Conservation (phyloP, 306 rosid species). For the Prunus armeniaca region DNA sequence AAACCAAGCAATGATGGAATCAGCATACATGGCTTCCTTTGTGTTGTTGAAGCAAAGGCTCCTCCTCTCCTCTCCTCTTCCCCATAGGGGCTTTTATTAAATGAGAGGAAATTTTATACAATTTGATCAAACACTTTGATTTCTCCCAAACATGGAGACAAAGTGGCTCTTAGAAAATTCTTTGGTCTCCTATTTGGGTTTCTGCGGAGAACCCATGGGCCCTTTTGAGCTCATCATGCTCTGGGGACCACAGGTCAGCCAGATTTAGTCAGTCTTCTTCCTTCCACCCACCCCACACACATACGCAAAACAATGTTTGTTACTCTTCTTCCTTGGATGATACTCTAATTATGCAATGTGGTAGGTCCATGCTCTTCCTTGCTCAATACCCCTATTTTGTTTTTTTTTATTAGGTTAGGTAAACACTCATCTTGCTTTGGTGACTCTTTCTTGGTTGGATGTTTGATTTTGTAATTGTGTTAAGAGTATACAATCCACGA, state of each 20-base stretch:
- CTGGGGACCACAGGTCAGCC: slow-evolving; percentile 20
- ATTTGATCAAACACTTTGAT: slow-evolving; percentile 10
- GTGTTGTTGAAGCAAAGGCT: slow-evolving; percentile 19
- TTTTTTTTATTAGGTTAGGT: background rate
- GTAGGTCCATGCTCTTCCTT: slow-evolving; percentile 18
- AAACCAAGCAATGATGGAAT: slow-evolving; percentile 32
- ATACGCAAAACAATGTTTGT: background rate
- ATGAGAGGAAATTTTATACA: background rate
- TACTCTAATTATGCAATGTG: slow-evolving; percentile 16
- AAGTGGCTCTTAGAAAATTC: slow-evolving; percentile 21
- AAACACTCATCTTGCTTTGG: background rate
- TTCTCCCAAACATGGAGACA: slow-evolving; percentile 37
- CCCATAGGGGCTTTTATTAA: background rate
- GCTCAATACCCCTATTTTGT: background rate
- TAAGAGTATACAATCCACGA: too few relatives aligned
- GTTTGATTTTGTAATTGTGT: too few relatives aligned
- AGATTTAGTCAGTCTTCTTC: background rate
- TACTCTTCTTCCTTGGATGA: slow-evolving; percentile 8
- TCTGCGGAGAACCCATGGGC: slow-evolving; percentile 19
- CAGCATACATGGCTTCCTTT: slow-evolving; percentile 16
- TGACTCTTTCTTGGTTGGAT: background rate
- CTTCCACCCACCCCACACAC: slow-evolving; percentile 3
- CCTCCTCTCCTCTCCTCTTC: background rate
- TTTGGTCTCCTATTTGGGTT: slow-evolving; percentile 42
- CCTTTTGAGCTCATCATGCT: slow-evolving; percentile 36